Evolutionary conservation across 495 filamentous ascomycete species (phyloP).

Genomic region (Penicillium herquei): DNA sequence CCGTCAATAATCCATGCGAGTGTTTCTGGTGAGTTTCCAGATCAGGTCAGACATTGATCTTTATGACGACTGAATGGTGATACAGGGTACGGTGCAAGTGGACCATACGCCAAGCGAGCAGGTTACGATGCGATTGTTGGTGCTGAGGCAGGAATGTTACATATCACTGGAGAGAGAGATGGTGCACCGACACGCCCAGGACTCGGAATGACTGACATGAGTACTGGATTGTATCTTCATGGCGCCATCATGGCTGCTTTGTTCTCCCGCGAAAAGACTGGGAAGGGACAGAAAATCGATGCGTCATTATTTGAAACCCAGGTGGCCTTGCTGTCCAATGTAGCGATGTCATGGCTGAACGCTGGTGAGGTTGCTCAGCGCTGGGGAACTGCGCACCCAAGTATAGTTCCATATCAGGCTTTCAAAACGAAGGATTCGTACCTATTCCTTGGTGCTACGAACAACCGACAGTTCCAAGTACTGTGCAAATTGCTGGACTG

Average conservation of each 20-base stretch:
- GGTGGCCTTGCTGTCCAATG: conserved; percentile 78
- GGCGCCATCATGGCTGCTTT: conserved; percentile 85
- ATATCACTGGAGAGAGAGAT: conserved; percentile 79
- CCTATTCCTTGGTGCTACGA: conserved; percentile 79
- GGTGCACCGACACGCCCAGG: conserved; percentile 88
- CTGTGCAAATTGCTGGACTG: conserved; percentile 67
- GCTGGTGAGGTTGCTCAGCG: conserved; percentile 71
- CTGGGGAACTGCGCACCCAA: conserved; percentile 89
- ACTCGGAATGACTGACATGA: conserved; percentile 85
- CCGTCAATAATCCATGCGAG: conserved; percentile 45
- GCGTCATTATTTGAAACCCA: conserved; percentile 81
- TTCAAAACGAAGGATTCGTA: conserved; percentile 82
- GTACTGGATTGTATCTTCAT: conserved; percentile 80
- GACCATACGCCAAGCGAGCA: conserved; percentile 74
- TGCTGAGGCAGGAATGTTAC: conserved; percentile 88
- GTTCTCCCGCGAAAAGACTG: conserved; percentile 58
- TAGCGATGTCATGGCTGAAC: conserved; percentile 80
- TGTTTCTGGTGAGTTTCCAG: conserved; percentile 19
- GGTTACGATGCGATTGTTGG: conserved; percentile 96
- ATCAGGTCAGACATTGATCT: too few species aligned
- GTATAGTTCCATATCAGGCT: conserved; percentile 82
- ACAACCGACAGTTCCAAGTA: conserved; percentile 75
- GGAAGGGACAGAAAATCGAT: conserved; percentile 81
- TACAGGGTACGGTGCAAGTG: conserved; percentile 72
- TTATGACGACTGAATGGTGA: too few species aligned